Base-by-base conservation (phyloP, 768 basidiomycete genomes). In the Pisolithus tinctorius region DNA sequence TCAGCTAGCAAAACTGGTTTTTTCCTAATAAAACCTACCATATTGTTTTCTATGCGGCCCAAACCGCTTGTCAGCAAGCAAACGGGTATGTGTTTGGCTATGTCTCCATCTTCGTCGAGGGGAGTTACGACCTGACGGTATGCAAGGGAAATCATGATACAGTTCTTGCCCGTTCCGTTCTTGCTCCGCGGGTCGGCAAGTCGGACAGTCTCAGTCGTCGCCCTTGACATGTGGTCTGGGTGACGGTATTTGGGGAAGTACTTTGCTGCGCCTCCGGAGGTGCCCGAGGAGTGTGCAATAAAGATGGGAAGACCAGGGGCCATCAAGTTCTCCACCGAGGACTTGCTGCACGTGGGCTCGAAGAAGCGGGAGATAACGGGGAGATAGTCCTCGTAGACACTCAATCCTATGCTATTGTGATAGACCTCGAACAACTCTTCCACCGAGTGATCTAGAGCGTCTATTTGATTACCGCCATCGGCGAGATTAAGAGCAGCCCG, bases 261-360 rank as follows among this genome's bases (percentile, higher is more conserved):
- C 45, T 61, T 58, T 8, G 55, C 50, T 16, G 26, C 47, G 10
- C 57, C 55, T n/a, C 54, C 53, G 4, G 51, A 60, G 10, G 58
- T 62, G 23, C 55, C 55, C 5, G 60, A 48, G 4, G 58, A 64
- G 29, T 58, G 55, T 1, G 60, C 60, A 7, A 64, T 53, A 52
- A 58, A 60, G 38, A 54, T 54, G 45, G 58, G 63, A 23, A 60
- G 45, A 5, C 63, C 63, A 6, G 51, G 51, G 0, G 57, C 55
- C 55, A 64, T 61, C 34, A 62, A 11, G 26, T 64, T 50, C 36
- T 64, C 48, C n/a, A 63, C 57, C 10, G 54, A 49, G 4, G 48
- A 29, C 37, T 51, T 50, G 36, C 7, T 59, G 31, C 62, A 63
- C 2, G 62, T 58, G n/a, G 52, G 6, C 20, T 60, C 62, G 25